Evolutionary conservation across 768 basidiomycete genomes (phyloP).

Genomic region (Gloeostereum incarnatum): DNA sequence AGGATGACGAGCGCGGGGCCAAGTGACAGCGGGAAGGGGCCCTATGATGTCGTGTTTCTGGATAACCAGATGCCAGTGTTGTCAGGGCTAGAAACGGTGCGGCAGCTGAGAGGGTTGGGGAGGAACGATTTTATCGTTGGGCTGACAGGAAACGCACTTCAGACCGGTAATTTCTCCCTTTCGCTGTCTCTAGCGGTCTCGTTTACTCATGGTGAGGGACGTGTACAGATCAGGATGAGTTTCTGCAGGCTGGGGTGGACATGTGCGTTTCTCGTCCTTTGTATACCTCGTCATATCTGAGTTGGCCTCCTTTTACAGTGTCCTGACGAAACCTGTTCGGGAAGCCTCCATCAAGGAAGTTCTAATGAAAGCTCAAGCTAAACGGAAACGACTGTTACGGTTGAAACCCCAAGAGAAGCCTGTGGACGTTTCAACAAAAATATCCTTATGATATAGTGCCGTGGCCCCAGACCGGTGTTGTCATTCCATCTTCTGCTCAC

Average conservation of each 20-base stretch:
- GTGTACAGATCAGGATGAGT: conserved; percentile 72
- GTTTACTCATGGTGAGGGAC: too few relatives aligned
- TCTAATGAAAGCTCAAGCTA: conserved; percentile 33
- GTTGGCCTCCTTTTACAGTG: conserved; percentile 25
- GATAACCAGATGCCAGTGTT: conserved; percentile 62
- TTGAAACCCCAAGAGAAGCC: too few relatives aligned
- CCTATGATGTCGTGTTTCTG: conserved; percentile 8
- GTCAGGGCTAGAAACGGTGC: conserved; percentile 48
- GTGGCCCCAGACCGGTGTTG: neutral
- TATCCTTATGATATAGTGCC: too few relatives aligned
- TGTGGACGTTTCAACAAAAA: too few relatives aligned
- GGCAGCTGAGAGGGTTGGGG: conserved; percentile 38
- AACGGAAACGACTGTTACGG: conserved; percentile 24
- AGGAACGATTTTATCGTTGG: conserved; percentile 57
- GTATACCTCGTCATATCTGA: conserved; percentile 1
- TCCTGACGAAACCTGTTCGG: conserved; percentile 74
- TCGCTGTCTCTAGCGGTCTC: too few relatives aligned
- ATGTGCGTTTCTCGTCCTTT: conserved; percentile 50
- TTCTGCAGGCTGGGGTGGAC: conserved; percentile 67
- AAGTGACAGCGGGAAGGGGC: too few relatives aligned
- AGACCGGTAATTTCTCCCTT: too few relatives aligned
- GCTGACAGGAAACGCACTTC: too few relatives aligned
- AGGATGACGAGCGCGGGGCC: too few relatives aligned
- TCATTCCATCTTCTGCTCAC: neutral
- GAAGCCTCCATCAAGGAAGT: conserved; percentile 43